Percentiles rank a stretch among this genome's conserved stretches.
Evolutionary conservation across 768 basidiomycete genomes (phyloP).

Genomic region (Tricholoma furcatifolium): DNA sequence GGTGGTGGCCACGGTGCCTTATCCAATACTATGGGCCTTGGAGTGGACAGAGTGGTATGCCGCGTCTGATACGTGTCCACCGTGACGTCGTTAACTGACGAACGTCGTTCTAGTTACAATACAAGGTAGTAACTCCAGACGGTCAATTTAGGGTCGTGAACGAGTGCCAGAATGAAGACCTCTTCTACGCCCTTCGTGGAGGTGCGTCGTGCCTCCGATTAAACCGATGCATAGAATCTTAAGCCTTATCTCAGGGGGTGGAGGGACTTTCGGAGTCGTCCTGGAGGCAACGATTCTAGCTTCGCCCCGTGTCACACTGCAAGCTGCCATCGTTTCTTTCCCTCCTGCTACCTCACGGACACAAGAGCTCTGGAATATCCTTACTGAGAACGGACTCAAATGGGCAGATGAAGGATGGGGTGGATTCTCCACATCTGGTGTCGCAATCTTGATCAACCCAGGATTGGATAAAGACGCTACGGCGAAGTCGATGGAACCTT

Average conservation of each 20-base stretch:
- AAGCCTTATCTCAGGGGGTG: conserved; percentile 29
- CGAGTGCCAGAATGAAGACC: conserved; percentile 47
- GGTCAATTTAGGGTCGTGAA: conserved; percentile 44
- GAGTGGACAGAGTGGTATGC: conserved; percentile 44
- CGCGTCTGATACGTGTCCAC: background rate
- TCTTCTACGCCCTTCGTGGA: conserved; percentile 54
- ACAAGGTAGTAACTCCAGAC: conserved; percentile 54
- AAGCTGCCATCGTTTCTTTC: conserved; percentile 34
- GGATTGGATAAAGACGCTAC: conserved; percentile 35
- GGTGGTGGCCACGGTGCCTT: conserved; percentile 46
- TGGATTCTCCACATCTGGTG: conserved; percentile 36
- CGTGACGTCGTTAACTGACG: background rate
- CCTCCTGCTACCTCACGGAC: conserved; percentile 24
- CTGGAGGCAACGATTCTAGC: conserved; percentile 36
- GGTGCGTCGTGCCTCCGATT: conserved; percentile 20
- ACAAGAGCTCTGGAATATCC: conserved; percentile 33
- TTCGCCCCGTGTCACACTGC: conserved; percentile 34
- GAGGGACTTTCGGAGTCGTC: conserved; percentile 48
- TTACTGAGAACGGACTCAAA: conserved; percentile 35
- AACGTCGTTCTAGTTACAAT: conserved; percentile 37
- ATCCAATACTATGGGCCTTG: conserved; percentile 44
- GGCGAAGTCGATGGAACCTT: conserved; percentile 36
- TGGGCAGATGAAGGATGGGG: conserved; percentile 52
- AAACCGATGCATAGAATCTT: background rate
- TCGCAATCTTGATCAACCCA: conserved; percentile 46